Conservation (phyloP, 1,284 basidiomycete genomes). For the Ceratobasidium sp. region DNA sequence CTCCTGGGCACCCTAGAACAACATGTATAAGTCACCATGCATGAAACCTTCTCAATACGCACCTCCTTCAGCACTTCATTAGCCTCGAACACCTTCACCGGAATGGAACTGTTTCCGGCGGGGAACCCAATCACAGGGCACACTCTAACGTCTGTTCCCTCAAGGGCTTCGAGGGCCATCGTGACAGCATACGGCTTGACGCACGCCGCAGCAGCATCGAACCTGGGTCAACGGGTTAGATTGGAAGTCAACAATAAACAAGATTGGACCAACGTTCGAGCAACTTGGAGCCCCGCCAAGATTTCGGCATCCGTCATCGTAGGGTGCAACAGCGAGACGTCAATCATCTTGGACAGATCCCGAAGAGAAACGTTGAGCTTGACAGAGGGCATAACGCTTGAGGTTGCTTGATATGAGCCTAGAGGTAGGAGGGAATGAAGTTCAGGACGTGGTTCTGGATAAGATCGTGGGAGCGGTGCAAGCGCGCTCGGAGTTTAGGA, state of each 20-base stretch:
- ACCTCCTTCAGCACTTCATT: constrained; percentile 41
- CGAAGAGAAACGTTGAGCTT: constrained; percentile 26
- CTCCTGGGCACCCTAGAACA: constrained; percentile 47
- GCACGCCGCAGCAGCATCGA: constrained; percentile 49
- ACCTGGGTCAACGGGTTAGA: constrained; percentile 14
- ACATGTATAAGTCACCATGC: background rate
- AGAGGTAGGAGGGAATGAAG: background rate
- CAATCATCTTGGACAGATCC: constrained; percentile 49
- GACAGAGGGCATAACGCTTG: constrained; percentile 23
- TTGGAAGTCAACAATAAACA: background rate
- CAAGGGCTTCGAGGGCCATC: constrained; percentile 47
- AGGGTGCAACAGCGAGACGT: constrained; percentile 50
- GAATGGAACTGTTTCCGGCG: constrained; percentile 49
- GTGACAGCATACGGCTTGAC: constrained; percentile 50
- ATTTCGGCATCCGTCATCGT: constrained; percentile 50
- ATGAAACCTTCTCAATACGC: background rate
- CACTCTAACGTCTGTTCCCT: constrained; percentile 45
- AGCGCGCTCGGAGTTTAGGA: too few species aligned
- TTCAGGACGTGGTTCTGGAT: background rate
- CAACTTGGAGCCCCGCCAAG: constrained; percentile 45
- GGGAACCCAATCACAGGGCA: constrained; percentile 51
- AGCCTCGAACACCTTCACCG: constrained; percentile 47
- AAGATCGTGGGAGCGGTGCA: constrained; percentile 16
- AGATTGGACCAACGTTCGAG: constrained; percentile 38
- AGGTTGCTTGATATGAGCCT: background rate